Evolutionary conservation across 2,329 filamentous ascomycete species (phyloP).

Genomic region (Drechslerella dactyloides): DNA sequence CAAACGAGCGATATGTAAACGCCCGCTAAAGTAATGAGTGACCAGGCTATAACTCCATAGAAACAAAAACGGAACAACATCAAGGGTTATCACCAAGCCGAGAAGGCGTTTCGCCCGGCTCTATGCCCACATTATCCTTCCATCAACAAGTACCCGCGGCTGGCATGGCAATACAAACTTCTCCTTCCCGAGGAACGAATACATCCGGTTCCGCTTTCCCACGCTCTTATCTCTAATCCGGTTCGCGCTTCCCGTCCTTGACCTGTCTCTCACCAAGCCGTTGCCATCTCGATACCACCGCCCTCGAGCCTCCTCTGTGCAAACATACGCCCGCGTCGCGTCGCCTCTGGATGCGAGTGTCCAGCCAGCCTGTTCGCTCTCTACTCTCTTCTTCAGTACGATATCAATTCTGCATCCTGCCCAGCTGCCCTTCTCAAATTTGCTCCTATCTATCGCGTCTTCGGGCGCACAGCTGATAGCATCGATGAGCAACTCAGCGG

Average conservation of each 20-base stretch:
- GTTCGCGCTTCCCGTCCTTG: conserved; percentile 7
- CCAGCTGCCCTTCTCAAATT: conserved; percentile 43
- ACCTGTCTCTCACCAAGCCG: conserved; percentile 20
- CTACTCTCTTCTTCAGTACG: conserved; percentile 31
- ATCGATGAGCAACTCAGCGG: conserved; percentile 36
- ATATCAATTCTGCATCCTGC: conserved; percentile 40
- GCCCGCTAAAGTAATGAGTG: background rate
- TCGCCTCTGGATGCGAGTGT: conserved; percentile 16
- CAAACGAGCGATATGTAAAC: background rate
- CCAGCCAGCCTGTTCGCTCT: conserved; percentile 25
- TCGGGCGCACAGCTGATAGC: conserved; percentile 43
- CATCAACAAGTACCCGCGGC: conserved; percentile 30
- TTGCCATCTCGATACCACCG: conserved; percentile 22
- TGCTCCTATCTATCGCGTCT: conserved; percentile 14
- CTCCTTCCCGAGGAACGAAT: conserved; percentile 48
- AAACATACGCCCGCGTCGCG: conserved; percentile 20
- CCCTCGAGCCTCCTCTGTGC: conserved; percentile 28
- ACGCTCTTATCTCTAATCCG: conserved; percentile 36
- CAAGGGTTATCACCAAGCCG: background rate
- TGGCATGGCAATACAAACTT: conserved; percentile 39
- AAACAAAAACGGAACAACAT: no score
- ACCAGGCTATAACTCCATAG: background rate
- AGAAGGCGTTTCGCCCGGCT: background rate
- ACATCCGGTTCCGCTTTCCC: conserved; percentile 43
- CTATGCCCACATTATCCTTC: conserved; percentile 43